A percentile compares a stretch with the other conserved stretches of the same genome.
Evolutionary conservation across 1,284 basidiomycete genomes (phyloP).

Genomic region (Ceratobasidium papillatum): DNA sequence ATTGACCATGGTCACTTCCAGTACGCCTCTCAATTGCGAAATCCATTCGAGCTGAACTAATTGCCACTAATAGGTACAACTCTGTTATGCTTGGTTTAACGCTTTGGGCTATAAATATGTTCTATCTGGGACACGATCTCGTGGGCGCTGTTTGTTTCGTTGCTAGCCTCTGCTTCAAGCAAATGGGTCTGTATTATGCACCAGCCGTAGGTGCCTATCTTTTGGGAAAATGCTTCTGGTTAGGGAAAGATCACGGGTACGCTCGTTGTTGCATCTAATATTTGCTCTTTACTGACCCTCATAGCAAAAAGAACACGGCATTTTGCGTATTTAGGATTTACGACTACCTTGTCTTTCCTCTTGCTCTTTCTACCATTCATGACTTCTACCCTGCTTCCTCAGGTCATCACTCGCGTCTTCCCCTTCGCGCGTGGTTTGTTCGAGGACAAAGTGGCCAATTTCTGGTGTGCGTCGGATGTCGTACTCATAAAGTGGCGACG

Average conservation of each 20-base stretch:
- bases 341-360: conserved; percentile 68
- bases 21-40: conserved; percentile 52
- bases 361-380: conserved; percentile 81
- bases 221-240: conserved; percentile 80
- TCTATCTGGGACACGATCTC: conserved; percentile 73
- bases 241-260: conserved; percentile 74
- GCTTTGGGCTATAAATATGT: conserved; percentile 72
- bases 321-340: conserved; percentile 58
- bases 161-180: conserved; percentile 88
- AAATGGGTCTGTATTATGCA: conserved; percentile 94
- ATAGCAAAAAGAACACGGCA: conserved; percentile 22
- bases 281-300: background rate
- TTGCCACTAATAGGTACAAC: conserved; percentile 61
- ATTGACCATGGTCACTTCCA: conserved; percentile 95
- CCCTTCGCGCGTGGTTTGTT: conserved; percentile 90
- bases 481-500: conserved; percentile 77
- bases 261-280: conserved; percentile 47
- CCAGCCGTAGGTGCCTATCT: conserved; percentile 88
- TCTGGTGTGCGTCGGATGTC: conserved; percentile 95
- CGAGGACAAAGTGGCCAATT: conserved; percentile 96
- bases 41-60: background rate
- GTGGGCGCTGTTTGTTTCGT: conserved; percentile 85
- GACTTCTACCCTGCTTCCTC: conserved; percentile 62
- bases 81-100: conserved; percentile 88
- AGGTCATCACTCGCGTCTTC: conserved; percentile 84